Percentiles rank a stretch among this genome's conserved stretches.
Conservation (phyloP, 352 stramenopile genomes). For the Phytopythium montanum region DNA sequence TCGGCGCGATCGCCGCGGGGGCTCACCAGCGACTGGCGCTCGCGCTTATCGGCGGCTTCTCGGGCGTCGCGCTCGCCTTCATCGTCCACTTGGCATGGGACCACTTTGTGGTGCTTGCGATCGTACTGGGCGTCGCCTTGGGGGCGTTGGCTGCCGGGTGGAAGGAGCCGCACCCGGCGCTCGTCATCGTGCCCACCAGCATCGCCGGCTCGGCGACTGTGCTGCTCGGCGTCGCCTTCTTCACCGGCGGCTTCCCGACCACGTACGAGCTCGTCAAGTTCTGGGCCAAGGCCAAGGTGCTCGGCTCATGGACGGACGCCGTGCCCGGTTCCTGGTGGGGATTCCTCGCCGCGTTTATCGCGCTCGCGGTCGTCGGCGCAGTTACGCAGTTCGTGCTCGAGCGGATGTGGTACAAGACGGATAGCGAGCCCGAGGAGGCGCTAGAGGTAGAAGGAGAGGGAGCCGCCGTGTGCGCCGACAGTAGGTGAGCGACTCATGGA, state of each 20-base stretch:
- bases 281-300: conserved; percentile 5
- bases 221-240: conserved; percentile 1
- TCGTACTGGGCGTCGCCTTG: background rate
- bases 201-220: conserved; percentile 1
- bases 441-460: background rate
- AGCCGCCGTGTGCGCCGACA: background rate
- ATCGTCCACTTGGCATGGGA: conserved; percentile 7
- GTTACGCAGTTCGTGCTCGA: background rate
- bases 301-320: background rate
- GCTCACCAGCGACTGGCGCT: conserved; percentile 1
- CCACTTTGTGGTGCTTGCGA: conserved; percentile 4
- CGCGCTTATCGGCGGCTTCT: conserved; percentile 4
- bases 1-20: conserved; percentile 2
- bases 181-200: conserved; percentile 7
- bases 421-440: background rate
- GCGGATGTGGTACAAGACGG: background rate
- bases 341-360: conserved; percentile 1
- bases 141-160: background rate
- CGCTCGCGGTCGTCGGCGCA: background rate
- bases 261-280: conserved; percentile 7
- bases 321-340: conserved; percentile 5
- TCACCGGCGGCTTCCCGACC: conserved; percentile 5
- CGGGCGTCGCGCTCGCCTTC: conserved; percentile 3
- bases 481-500: background rate
- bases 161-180: background rate